These are phyloP conservation scores for Dipteronia dyeriana DNA, from an alignment of 345 rosid genomes.

Conservation along the genomic window DNA sequence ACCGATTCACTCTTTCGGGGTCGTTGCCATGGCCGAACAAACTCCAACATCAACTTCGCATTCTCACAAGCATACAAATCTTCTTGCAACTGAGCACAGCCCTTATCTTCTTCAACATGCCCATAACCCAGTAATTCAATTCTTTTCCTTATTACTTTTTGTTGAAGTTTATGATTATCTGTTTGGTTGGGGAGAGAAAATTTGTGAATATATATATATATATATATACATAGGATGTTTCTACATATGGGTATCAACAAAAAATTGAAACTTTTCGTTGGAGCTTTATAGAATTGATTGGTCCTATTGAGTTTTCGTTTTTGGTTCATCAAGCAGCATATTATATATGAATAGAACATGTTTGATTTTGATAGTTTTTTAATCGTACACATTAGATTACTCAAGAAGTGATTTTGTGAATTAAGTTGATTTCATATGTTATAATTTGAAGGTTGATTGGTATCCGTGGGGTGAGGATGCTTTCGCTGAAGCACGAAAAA, in stretches of 20 bases:
- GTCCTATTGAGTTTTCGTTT: not conserved
- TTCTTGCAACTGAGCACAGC: conserved; percentile 81
- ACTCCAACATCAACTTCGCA: conserved; percentile 33
- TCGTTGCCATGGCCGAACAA: conserved; percentile 49
- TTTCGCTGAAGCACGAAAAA: conserved; percentile 72
- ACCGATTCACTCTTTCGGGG: conserved; percentile 36
- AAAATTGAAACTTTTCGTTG: not conserved
- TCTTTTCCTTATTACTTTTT: not conserved
- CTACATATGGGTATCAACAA: not conserved
- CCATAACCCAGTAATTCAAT: conserved; percentile 66
- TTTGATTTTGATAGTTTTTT: not conserved
- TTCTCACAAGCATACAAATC: conserved; percentile 55
- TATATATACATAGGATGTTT: not conserved
- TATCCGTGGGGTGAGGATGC: conserved; percentile 96
- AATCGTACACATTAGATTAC: not conserved
- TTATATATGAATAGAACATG: not conserved
- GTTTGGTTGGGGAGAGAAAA: not conserved
- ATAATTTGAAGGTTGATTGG: conserved; percentile 73
- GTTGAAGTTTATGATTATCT: conserved; percentile 1
- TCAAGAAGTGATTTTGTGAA: too few relatives aligned
- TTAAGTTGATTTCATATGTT: not conserved
- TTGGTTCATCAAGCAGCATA: not conserved
- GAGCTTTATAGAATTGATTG: not conserved
- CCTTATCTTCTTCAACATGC: conserved; percentile 95
- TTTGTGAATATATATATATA: not conserved